Evolutionary conservation across 495 filamentous ascomycete genomes (phyloP).

Genomic region (Podospora sp.): DNA sequence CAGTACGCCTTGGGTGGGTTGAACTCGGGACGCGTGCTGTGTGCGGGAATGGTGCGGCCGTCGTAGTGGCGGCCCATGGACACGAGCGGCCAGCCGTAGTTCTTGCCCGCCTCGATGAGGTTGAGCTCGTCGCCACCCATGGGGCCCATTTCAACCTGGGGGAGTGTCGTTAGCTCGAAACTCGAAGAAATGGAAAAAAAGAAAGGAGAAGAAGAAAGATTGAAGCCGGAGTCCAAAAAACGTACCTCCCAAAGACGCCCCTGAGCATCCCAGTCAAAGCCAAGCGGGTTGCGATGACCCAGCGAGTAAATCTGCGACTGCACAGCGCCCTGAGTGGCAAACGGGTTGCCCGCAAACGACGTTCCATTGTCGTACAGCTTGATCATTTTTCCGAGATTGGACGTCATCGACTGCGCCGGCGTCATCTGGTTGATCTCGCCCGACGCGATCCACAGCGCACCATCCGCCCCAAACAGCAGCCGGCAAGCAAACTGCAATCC

Average conservation of each 20-base stretch:
- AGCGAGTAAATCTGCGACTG: constrained; percentile 39
- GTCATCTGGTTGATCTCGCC: constrained; percentile 42
- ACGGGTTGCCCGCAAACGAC: constrained; percentile 38
- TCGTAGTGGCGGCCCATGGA: constrained; percentile 41
- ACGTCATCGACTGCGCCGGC: constrained; percentile 38
- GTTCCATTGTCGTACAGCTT: constrained; percentile 41
- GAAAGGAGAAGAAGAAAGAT: too few species aligned
- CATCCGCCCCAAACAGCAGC: constrained; percentile 37
- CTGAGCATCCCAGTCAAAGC: constrained; percentile 41
- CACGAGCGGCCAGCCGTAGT: constrained; percentile 43
- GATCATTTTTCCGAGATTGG: constrained; percentile 43
- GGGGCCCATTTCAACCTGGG: constrained; percentile 43
- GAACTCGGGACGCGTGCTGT: constrained; percentile 40
- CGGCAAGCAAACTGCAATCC: constrained; percentile 39
- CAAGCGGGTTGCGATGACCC: constrained; percentile 41
- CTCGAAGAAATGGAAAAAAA: too few species aligned
- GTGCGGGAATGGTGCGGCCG: constrained; percentile 36
- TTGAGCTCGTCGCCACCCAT: constrained; percentile 44
- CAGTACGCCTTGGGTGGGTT: constrained; percentile 39
- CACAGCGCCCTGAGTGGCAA: constrained; percentile 35
- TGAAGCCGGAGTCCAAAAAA: too few species aligned
- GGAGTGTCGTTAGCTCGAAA: too few species aligned
- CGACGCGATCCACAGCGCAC: constrained; percentile 41
- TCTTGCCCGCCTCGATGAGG: constrained; percentile 39
- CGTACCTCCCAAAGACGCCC: constrained; percentile 42